Conservation (phyloP, 2,329 filamentous ascomycete genomes). For the Neonectria ditissima region DNA sequence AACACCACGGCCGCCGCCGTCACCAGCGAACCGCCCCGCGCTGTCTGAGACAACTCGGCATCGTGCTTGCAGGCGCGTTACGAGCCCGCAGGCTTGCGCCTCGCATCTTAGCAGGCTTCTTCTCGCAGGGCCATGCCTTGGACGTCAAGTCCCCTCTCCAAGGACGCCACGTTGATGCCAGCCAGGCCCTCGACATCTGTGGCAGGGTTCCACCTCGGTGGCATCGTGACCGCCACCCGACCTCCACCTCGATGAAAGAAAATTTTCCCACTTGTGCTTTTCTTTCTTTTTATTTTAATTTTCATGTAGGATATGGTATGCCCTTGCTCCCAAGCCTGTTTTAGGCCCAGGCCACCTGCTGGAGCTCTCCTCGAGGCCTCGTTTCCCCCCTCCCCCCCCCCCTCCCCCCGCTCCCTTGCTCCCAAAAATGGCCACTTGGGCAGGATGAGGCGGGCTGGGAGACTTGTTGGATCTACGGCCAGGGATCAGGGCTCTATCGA, state of each 20-base stretch:
- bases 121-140: conserved; percentile 37
- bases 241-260: conserved; percentile 45
- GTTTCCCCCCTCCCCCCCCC: not conserved
- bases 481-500: conserved; percentile 38
- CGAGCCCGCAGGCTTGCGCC: conserved; percentile 12
- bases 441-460: conserved; percentile 38
- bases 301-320: too few relatives aligned
- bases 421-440: conserved; percentile 16
- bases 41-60: conserved; percentile 27
- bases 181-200: conserved; percentile 35
- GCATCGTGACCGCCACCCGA: conserved; percentile 42
- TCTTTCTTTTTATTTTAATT: conserved; percentile 22
- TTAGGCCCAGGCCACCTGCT: conserved; percentile 32
- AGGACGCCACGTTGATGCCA: conserved; percentile 42
- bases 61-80: conserved; percentile 20
- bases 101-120: conserved; percentile 25
- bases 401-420: conserved; percentile 14
- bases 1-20: conserved; percentile 9
- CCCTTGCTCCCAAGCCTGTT: conserved; percentile 27
- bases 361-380: conserved; percentile 22
- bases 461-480: conserved; percentile 44
- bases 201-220: conserved; percentile 44
- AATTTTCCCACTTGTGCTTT: conserved; percentile 31
- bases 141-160: conserved; percentile 33
- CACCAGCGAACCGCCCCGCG: conserved; percentile 27